Evolutionary conservation across 805 yeast species (phyloP).

Genomic region (Yamadazyma nakazawae): DNA sequence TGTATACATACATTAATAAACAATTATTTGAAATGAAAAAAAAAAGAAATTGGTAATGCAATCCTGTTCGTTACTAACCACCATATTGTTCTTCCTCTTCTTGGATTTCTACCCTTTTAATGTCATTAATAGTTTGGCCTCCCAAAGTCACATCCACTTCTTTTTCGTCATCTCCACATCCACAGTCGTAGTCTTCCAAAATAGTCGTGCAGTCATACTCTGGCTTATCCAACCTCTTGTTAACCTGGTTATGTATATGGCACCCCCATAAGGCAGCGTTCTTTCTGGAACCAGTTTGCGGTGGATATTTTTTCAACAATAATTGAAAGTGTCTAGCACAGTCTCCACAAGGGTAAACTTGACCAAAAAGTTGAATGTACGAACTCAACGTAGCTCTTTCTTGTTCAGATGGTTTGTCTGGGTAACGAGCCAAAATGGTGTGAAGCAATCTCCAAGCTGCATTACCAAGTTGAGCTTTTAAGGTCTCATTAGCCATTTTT

Average conservation of each 20-base stretch:
- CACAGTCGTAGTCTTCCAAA: slow-evolving; percentile 91
- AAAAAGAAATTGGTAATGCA: background rate
- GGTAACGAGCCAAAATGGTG: slow-evolving; percentile 88
- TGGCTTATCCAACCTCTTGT: slow-evolving; percentile 63
- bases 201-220: slow-evolving; percentile 82
- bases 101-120: slow-evolving; percentile 42
- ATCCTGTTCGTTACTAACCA: slow-evolving; percentile 16
- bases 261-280: slow-evolving; percentile 97
- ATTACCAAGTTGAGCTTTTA: slow-evolving; percentile 80
- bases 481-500: slow-evolving; percentile 82
- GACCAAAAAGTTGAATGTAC: slow-evolving; percentile 74
- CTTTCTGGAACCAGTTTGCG: slow-evolving; percentile 72
- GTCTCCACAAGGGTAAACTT: slow-evolving; percentile 96
- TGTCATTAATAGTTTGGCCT: slow-evolving; percentile 33
- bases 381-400: slow-evolving; percentile 61
- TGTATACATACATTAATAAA: background rate
- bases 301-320: slow-evolving; percentile 71
- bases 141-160: slow-evolving; percentile 42
- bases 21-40: background rate
- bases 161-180: slow-evolving; percentile 80
- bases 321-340: slow-evolving; percentile 89
- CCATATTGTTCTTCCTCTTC: slow-evolving; percentile 49
- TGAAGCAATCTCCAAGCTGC: slow-evolving; percentile 91
- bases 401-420: slow-evolving; percentile 67
- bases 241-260: slow-evolving; percentile 83